Conservation (phyloP, 331 rosid species). For the Prunus yedoensis region DNA sequence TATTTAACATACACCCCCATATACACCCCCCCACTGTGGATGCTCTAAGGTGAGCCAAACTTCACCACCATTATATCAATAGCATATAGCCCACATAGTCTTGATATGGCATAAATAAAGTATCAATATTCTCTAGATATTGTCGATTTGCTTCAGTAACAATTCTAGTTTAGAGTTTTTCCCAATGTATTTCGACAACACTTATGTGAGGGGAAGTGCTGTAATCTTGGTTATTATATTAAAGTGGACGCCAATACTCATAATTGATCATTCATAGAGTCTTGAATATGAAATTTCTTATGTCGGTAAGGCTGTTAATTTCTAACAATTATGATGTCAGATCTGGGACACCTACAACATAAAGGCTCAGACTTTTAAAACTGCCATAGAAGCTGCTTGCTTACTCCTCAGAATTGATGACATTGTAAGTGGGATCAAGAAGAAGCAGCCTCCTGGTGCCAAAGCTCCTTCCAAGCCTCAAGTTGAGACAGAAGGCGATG, state of each 20-base stretch:
- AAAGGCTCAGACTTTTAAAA: conserved; percentile 93
- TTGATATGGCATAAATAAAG: too few relatives aligned
- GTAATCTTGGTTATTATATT: neutral
- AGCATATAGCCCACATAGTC: too few relatives aligned
- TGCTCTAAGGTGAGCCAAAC: too few relatives aligned
- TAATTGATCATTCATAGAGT: neutral
- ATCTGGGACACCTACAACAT: conserved; percentile 98
- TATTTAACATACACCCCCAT: too few relatives aligned
- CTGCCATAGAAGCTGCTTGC: conserved; percentile 98
- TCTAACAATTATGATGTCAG: conserved; percentile 28
- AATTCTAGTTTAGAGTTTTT: too few relatives aligned
- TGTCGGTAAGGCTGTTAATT: neutral
- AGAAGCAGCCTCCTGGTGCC: conserved; percentile 81
- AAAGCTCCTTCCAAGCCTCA: conserved; percentile 60
- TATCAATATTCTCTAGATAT: too few relatives aligned
- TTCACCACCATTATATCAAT: too few relatives aligned
- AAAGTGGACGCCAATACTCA: neutral
- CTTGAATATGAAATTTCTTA: neutral
- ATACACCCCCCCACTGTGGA: too few relatives aligned
- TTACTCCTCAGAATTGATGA: conserved; percentile 93
- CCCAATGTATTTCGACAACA: too few relatives aligned
- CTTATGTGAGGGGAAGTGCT: neutral
- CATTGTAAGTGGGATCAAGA: conserved; percentile 92
- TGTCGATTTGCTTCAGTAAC: too few relatives aligned
- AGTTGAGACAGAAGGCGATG: conserved; percentile 86